Evolutionary conservation across 1,284 basidiomycete genomes (phyloP).

Genomic region (Meripilus lineatus): DNA sequence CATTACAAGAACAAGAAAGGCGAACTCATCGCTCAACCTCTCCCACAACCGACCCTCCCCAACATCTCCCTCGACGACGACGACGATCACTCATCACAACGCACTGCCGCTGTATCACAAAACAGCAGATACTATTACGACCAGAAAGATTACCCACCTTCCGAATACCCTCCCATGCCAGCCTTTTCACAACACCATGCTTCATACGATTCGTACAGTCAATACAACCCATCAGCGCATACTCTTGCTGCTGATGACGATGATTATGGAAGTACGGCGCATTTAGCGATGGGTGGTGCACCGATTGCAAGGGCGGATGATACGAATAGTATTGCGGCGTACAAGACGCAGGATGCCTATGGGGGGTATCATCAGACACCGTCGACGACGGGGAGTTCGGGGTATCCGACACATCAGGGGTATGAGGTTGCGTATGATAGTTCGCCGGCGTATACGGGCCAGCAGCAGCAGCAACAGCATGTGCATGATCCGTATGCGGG

Average conservation of each 20-base stretch:
- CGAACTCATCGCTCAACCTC: slow-evolving; percentile 73
- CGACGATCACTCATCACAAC: slow-evolving; percentile 54
- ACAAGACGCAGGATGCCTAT: slow-evolving; percentile 7
- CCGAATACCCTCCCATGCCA: slow-evolving; percentile 68
- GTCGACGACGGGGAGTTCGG: no score
- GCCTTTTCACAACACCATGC: slow-evolving; percentile 55
- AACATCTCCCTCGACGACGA: slow-evolving; percentile 85
- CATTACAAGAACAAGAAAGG: slow-evolving; percentile 95
- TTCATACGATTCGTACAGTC: slow-evolving; percentile 37
- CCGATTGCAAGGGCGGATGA: slow-evolving; percentile 39
- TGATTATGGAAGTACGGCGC: slow-evolving; percentile 55
- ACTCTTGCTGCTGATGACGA: slow-evolving; percentile 62
- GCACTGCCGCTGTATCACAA: slow-evolving; percentile 47
- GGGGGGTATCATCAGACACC: no score
- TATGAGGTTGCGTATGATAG: slow-evolving; percentile 10
- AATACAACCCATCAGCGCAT: slow-evolving; percentile 52
- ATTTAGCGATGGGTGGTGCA: slow-evolving; percentile 51
- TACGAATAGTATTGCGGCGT: slow-evolving; percentile 9
- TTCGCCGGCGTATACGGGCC: slow-evolving; percentile 16
- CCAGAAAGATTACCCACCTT: slow-evolving; percentile 30
- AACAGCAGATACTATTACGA: slow-evolving; percentile 55
- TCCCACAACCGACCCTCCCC: slow-evolving; percentile 95
- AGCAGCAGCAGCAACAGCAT: slow-evolving; percentile 17
- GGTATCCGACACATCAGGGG: not conserved
- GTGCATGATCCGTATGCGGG: slow-evolving; percentile 5